A percentile compares a stretch with the other conserved stretches of the same genome.
Conservation (phyloP, 352 stramenopile genomes). For the Pythium biforme region DNA sequence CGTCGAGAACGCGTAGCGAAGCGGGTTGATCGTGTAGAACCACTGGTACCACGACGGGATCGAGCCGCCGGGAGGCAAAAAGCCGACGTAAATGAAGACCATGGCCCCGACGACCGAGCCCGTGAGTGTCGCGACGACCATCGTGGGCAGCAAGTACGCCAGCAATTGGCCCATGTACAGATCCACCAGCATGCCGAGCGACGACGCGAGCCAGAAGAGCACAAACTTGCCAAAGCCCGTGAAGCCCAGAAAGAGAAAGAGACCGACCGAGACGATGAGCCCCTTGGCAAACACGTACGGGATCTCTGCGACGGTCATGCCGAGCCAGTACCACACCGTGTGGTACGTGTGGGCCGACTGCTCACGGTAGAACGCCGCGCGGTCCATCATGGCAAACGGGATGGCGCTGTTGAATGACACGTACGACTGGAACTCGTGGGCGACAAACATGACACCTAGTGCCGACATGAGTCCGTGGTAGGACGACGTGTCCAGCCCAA, state of each 20-base stretch:
- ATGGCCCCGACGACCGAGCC: constrained; percentile 33
- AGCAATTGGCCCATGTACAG: constrained; percentile 42
- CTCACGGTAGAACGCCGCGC: constrained; percentile 77
- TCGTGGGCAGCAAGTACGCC: constrained; percentile 30
- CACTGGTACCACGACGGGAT: constrained; percentile 40
- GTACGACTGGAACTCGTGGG: constrained; percentile 46
- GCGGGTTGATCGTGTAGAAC: constrained; percentile 42
- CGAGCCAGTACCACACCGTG: constrained; percentile 42
- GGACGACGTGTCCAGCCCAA: constrained; percentile 21
- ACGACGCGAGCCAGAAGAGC: constrained; percentile 35
- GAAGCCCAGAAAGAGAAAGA: constrained; percentile 45
- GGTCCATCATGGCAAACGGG: not conserved
- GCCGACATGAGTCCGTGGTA: constrained; percentile 21
- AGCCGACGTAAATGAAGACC: constrained; percentile 38
- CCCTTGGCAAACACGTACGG: constrained; percentile 27
- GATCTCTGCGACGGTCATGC: constrained; percentile 61
- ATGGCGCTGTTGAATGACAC: constrained; percentile 57
- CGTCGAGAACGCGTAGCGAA: constrained; percentile 24
- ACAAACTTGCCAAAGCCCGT: constrained; percentile 24
- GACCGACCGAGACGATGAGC: constrained; percentile 35
- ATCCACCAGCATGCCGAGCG: constrained; percentile 35
- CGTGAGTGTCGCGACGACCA: constrained; percentile 31
- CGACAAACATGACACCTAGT: constrained; percentile 64
- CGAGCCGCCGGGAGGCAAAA: constrained; percentile 30
- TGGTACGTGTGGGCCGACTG: constrained; percentile 73